A percentile compares a stretch with the other conserved stretches of the same genome.
These are phyloP conservation scores for Globisporangium abappressorium DNA, from an alignment of 352 stramenopile species.

Conservation along the genomic window DNA sequence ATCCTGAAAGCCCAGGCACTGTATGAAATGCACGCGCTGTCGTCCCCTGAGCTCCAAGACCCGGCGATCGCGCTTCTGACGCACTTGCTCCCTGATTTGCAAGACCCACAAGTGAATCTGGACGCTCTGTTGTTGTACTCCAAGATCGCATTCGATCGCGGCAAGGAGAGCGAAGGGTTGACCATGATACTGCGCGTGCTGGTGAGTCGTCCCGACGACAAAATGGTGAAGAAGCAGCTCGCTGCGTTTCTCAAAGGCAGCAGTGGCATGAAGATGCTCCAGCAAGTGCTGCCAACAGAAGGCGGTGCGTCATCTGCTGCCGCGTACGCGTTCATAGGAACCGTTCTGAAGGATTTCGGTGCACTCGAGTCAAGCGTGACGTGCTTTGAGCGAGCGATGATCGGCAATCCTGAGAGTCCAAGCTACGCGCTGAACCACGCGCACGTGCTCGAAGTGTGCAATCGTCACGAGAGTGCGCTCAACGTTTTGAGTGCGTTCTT, in stretches of 20 bases:
- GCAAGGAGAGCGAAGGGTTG: constrained; percentile 56
- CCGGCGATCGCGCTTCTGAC: constrained; percentile 49
- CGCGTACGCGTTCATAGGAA: constrained; percentile 72
- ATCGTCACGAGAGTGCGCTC: constrained; percentile 44
- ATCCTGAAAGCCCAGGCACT: constrained; percentile 46
- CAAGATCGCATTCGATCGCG: constrained; percentile 55
- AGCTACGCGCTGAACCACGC: constrained; percentile 68
- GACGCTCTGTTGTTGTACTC: constrained; percentile 69
- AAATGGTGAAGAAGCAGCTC: constrained; percentile 47
- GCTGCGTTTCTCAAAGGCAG: constrained; percentile 37
- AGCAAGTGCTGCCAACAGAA: constrained; percentile 31
- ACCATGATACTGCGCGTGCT: constrained; percentile 68
- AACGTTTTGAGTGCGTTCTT: constrained; percentile 42
- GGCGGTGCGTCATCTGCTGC: constrained; percentile 41
- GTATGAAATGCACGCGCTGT: constrained; percentile 29
- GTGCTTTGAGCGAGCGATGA: constrained; percentile 57
- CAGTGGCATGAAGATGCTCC: constrained; percentile 41
- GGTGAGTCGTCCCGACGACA: constrained; percentile 48
- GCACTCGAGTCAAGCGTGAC: constrained; percentile 44
- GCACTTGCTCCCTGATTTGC: constrained; percentile 53
- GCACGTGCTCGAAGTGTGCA: constrained; percentile 52
- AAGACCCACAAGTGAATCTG: constrained; percentile 48
- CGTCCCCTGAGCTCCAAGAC: constrained; percentile 39
- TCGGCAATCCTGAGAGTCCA: constrained; percentile 34
- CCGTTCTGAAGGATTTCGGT: constrained; percentile 70